These are phyloP conservation scores for Talaromyces liani DNA, from an alignment of 495 filamentous ascomycete genomes.

Conservation along the genomic window DNA sequence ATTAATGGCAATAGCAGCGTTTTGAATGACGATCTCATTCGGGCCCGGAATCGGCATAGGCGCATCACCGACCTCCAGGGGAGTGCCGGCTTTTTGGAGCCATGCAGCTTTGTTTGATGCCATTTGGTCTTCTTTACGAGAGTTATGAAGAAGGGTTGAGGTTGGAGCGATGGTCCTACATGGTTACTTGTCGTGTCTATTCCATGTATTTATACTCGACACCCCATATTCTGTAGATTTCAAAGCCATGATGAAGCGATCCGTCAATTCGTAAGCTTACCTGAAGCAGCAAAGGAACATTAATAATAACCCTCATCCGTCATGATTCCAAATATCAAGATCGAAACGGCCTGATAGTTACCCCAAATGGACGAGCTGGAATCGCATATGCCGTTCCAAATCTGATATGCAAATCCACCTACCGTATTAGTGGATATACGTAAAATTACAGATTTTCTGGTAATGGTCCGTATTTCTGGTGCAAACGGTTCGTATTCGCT, in stretches of 20 bases:
- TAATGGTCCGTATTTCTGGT: background rate
- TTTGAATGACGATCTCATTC: slow-evolving; percentile 30
- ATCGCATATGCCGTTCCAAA: slow-evolving; percentile 6
- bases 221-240: background rate
- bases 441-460: background rate
- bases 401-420: background rate
- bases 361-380: background rate
- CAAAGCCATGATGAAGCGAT: background rate
- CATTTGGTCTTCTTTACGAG: background rate
- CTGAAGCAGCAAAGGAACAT: background rate
- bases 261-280: background rate
- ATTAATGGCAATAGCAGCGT: slow-evolving; percentile 37
- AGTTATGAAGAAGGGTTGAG: background rate
- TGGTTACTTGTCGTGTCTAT: background rate
- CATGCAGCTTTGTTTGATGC: slow-evolving; percentile 35
- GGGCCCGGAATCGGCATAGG: slow-evolving; percentile 23
- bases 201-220: background rate
- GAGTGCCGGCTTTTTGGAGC: slow-evolving; percentile 20
- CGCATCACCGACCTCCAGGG: slow-evolving; percentile 27
- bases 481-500: background rate
- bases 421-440: background rate
- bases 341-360: background rate
- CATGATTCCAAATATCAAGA: background rate
- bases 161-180: background rate
- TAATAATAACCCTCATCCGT: background rate